These are phyloP conservation scores for Neoboletus brunneissimus DNA, from an alignment of 768 basidiomycete genomes.

Conservation along the genomic window DNA sequence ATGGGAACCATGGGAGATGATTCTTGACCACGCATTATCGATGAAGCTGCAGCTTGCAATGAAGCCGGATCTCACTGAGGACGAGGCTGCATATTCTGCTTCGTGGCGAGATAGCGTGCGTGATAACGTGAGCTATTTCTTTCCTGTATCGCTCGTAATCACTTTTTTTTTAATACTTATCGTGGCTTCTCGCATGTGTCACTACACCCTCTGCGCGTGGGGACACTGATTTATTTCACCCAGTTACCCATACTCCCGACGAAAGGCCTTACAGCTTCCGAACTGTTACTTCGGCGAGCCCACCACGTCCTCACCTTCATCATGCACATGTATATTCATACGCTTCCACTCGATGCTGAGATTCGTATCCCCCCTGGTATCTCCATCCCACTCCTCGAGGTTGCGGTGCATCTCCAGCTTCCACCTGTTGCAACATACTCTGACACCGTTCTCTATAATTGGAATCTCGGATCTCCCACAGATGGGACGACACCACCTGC, in stretches of 20 bases:
- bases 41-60: constrained; percentile 51
- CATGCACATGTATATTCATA: constrained; percentile 77
- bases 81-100: constrained; percentile 42
- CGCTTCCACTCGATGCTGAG: constrained; percentile 46
- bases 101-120: constrained; percentile 54
- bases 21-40: constrained; percentile 49
- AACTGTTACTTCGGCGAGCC: constrained; percentile 61
- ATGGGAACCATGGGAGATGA: constrained; percentile 75
- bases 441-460: constrained; percentile 90
- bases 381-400: constrained; percentile 70
- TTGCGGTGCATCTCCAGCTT: constrained; percentile 67
- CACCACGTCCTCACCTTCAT: constrained; percentile 73
- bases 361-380: constrained; percentile 68
- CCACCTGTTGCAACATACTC: constrained; percentile 90
- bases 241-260: constrained; percentile 57
- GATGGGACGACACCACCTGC: constrained; percentile 33
- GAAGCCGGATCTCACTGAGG: constrained; percentile 40
- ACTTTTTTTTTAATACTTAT: neutral
- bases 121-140: constrained; percentile 38
- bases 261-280: constrained; percentile 44
- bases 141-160: neutral
- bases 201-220: neutral
- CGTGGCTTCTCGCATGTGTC: neutral
- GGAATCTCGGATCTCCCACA: constrained; percentile 40
- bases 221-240: neutral